Conservation (phyloP, 2,329 filamentous ascomycete species). For the Aureobasidium sp. region DNA sequence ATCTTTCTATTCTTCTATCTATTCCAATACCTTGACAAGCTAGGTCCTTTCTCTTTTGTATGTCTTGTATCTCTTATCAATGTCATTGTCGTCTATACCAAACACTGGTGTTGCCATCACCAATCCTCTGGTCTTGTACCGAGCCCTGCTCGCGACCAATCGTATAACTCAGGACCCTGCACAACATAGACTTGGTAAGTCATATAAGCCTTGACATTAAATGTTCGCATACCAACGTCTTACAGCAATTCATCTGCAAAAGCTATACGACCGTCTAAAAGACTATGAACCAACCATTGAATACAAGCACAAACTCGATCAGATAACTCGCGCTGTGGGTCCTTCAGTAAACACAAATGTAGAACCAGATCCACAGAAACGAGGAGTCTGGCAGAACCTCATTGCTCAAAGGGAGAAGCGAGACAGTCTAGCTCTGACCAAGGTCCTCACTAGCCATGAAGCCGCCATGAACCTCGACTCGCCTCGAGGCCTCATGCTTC, state of each 20-base stretch:
- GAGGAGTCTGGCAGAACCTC: slow-evolving; percentile 47
- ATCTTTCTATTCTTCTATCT: neutral
- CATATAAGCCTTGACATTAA: neutral
- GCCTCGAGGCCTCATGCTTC: slow-evolving; percentile 67
- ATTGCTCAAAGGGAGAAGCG: slow-evolving; percentile 48
- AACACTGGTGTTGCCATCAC: slow-evolving; percentile 41
- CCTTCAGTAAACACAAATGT: slow-evolving; percentile 19
- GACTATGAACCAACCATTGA: slow-evolving; percentile 69
- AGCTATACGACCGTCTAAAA: slow-evolving; percentile 67
- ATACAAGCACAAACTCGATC: slow-evolving; percentile 59
- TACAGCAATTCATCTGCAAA: slow-evolving; percentile 64
- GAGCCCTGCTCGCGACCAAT: slow-evolving; percentile 60
- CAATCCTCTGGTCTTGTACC: slow-evolving; percentile 71
- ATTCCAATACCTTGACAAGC: neutral
- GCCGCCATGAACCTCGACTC: slow-evolving; percentile 64
- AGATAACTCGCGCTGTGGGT: slow-evolving; percentile 45
- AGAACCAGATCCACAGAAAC: slow-evolving; percentile 16
- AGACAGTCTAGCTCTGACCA: slow-evolving; percentile 55
- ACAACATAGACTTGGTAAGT: slow-evolving; percentile 55
- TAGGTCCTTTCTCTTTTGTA: neutral
- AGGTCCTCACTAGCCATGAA: slow-evolving; percentile 63
- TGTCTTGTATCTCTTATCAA: neutral
- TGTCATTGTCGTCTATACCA: slow-evolving; percentile 14
- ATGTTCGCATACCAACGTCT: neutral
- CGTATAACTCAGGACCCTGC: slow-evolving; percentile 62